These are phyloP conservation scores for Entoloma clypeatum DNA, from an alignment of 1,284 basidiomycete genomes.

Conservation along the genomic window DNA sequence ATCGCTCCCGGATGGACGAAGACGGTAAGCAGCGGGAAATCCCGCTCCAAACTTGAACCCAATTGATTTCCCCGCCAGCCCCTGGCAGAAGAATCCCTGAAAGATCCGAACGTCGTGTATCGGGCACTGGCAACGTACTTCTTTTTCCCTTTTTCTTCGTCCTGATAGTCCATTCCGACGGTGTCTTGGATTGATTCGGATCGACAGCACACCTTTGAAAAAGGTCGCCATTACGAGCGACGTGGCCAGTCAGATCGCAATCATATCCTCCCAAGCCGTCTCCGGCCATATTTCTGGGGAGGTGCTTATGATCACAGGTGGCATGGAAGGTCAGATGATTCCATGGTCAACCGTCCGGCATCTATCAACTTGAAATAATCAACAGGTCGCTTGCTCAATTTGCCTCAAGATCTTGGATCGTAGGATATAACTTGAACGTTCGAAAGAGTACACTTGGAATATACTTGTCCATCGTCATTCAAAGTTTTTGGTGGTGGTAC, in stretches of 20 bases:
- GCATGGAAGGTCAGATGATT: constrained; percentile 62
- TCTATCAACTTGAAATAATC: background rate
- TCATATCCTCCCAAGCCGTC: constrained; percentile 57
- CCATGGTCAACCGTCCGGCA: background rate
- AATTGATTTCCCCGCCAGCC: constrained; percentile 26
- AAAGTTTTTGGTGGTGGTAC: too few relatives aligned
- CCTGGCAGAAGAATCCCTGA: constrained; percentile 42
- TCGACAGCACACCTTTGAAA: constrained; percentile 60
- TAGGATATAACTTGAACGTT: too few relatives aligned
- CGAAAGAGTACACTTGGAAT: too few relatives aligned
- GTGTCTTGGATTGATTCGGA: background rate
- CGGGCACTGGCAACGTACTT: constrained; percentile 61
- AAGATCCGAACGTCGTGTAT: constrained; percentile 39
- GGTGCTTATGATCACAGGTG: constrained; percentile 68
- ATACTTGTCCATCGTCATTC: too few relatives aligned
- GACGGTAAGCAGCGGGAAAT: constrained; percentile 34
- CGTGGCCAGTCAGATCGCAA: constrained; percentile 61
- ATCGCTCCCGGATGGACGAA: constrained; percentile 71
- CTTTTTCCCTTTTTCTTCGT: background rate
- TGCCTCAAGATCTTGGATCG: constrained; percentile 16
- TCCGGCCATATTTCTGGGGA: constrained; percentile 65
- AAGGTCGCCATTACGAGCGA: constrained; percentile 64
- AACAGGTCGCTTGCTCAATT: constrained; percentile 16
- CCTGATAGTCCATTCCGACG: background rate
- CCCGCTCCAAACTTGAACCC: background rate